phyloP scores from a whole-genome alignment of 1,139 yeast species.

The Spencermartinsiella ligniputridi region DNA sequence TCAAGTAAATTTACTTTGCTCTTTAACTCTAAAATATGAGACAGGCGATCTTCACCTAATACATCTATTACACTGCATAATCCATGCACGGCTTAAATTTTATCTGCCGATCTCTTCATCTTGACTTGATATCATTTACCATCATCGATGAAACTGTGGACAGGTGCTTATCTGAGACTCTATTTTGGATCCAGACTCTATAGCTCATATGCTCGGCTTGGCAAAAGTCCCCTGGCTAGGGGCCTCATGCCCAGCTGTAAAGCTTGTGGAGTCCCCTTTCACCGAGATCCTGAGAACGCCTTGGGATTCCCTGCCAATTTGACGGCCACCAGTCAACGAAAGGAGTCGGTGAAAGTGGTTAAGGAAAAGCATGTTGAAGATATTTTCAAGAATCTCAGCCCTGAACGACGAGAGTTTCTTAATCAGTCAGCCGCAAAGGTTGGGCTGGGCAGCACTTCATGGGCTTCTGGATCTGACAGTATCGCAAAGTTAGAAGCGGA shows the following conservation, averaged over 20 bases:
- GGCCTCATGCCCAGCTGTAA: slow-evolving; percentile 15
- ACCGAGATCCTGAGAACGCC: slow-evolving; percentile 33
- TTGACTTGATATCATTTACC: too few relatives aligned
- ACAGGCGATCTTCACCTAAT: too few relatives aligned
- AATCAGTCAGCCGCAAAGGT: slow-evolving; percentile 13
- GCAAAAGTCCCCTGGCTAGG: neutral
- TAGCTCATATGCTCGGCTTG: neutral
- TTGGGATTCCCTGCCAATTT: slow-evolving; percentile 41
- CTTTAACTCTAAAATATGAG: too few relatives aligned
- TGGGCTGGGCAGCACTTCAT: slow-evolving; percentile 10
- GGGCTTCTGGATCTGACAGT: slow-evolving; percentile 11
- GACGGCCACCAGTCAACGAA: slow-evolving; percentile 7
- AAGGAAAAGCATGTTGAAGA: slow-evolving; percentile 13
- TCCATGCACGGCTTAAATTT: too few relatives aligned
- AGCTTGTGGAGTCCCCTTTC: slow-evolving; percentile 54
- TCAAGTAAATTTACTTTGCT: too few relatives aligned
- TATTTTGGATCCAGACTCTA: neutral
- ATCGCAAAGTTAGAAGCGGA: neutral
- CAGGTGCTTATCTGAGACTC: too few relatives aligned
- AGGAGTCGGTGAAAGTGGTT: slow-evolving; percentile 6
- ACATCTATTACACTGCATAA: too few relatives aligned
- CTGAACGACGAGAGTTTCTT: slow-evolving; percentile 20
- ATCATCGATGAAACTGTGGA: too few relatives aligned
- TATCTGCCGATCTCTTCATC: too few relatives aligned
- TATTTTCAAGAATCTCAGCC: slow-evolving; percentile 13